phyloP scores from a whole-genome alignment of 345 rosid genomes.

The Orychophragmus violaceus region DNA sequence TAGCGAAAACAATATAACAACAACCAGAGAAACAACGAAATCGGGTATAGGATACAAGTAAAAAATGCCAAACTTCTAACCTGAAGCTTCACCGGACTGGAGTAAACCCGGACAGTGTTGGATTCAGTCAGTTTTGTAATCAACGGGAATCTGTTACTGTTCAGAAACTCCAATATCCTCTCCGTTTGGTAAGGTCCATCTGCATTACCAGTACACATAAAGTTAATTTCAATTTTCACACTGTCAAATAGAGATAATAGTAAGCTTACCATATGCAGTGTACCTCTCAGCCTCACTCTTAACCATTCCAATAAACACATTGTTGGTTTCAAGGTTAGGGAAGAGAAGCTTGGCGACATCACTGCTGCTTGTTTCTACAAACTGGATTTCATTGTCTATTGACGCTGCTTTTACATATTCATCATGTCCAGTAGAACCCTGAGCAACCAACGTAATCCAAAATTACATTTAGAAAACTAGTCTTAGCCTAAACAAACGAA shows the following conservation, averaged over 20 bases:
- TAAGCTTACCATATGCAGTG: too few species aligned
- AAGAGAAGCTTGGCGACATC: slow-evolving; percentile 54
- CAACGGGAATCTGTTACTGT: slow-evolving; percentile 69
- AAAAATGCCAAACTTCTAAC: slow-evolving; percentile 37
- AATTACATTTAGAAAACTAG: background rate
- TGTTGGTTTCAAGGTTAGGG: slow-evolving; percentile 40
- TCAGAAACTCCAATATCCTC: slow-evolving; percentile 63
- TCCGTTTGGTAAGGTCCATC: slow-evolving; percentile 53
- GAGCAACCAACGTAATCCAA: background rate
- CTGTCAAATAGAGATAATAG: background rate
- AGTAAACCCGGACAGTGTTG: slow-evolving; percentile 61
- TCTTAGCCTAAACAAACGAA: background rate
- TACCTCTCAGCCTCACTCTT: slow-evolving; percentile 77
- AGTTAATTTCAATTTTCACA: background rate
- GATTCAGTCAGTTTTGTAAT: slow-evolving; percentile 69
- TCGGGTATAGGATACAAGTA: background rate
- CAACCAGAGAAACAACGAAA: background rate
- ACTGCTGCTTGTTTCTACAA: slow-evolving; percentile 33
- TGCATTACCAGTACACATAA: slow-evolving; percentile 37
- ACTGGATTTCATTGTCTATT: slow-evolving; percentile 58
- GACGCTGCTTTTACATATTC: slow-evolving; percentile 71
- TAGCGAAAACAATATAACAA: background rate
- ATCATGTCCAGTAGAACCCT: slow-evolving; percentile 43
- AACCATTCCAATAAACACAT: slow-evolving; percentile 63
- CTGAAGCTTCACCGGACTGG: slow-evolving; percentile 77